These are phyloP conservation scores for Pelargonium hybrid DNA, from an alignment of 441 rosid genomes.

Conservation along the genomic window DNA sequence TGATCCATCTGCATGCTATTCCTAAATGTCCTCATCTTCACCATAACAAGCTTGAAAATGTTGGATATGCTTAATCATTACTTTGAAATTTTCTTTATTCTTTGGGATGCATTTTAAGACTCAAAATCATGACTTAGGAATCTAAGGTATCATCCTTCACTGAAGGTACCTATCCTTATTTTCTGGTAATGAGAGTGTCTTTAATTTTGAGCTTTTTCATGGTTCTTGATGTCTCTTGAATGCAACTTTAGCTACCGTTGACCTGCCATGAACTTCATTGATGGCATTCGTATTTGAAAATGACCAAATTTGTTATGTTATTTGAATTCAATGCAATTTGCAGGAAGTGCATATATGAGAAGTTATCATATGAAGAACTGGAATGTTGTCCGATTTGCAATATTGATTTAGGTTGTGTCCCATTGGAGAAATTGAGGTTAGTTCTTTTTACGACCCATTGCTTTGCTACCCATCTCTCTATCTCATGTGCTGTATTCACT, in stretches of 20 bases:
- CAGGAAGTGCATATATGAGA: conserved; percentile 72
- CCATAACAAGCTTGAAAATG: neutral
- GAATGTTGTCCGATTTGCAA: conserved; percentile 71
- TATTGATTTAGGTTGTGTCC: conserved; percentile 58
- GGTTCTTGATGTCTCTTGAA: neutral
- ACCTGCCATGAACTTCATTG: too few species aligned
- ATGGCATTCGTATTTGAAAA: neutral
- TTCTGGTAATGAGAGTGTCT: neutral
- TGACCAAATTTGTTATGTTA: neutral
- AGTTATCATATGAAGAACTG: conserved; percentile 62
- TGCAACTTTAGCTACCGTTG: too few species aligned
- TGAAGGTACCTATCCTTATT: neutral
- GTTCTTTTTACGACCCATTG: conserved; percentile 2
- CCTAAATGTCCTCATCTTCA: neutral
- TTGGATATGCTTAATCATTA: neutral
- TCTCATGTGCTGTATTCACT: neutral
- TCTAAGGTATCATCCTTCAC: neutral
- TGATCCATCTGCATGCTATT: neutral
- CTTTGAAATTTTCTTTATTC: too few species aligned
- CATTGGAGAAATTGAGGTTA: conserved; percentile 68
- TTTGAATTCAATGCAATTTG: conserved; percentile 41
- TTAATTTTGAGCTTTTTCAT: neutral
- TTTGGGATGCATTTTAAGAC: too few species aligned
- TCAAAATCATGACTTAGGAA: neutral
- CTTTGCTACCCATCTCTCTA: neutral